A percentile compares a stretch with the other conserved stretches of the same genome.
Evolutionary conservation across 192 early-diverging fungal species (phyloP).

Genomic region (Backusella sp.): DNA sequence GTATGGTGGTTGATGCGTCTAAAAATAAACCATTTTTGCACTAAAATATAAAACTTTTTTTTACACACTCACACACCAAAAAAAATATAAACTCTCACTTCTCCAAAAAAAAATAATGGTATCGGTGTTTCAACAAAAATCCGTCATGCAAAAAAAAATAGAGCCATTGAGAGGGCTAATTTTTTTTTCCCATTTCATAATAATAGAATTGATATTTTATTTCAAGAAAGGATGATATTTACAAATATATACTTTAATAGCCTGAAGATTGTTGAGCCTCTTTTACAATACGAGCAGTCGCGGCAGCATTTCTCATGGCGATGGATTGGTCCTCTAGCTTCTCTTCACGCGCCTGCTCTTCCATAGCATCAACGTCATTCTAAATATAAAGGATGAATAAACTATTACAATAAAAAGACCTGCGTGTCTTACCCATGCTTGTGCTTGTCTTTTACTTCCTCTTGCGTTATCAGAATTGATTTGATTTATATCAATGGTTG

Average conservation of each 20-base stretch:
- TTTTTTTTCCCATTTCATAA: neutral
- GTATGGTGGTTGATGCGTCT: too few species aligned
- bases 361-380: neutral
- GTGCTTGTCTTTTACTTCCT: neutral
- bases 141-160: neutral
- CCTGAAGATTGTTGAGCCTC: conserved; percentile 15
- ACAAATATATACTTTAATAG: neutral
- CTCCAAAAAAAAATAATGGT: too few species aligned
- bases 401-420: too few species aligned
- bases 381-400: neutral
- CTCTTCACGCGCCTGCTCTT: conserved; percentile 7
- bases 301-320: neutral
- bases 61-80: neutral
- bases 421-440: neutral
- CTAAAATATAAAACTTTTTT: neutral
- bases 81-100: neutral
- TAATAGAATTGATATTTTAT: neutral
- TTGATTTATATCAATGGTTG: neutral
- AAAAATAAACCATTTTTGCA: neutral
- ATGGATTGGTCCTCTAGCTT: neutral
- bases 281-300: conserved; percentile 11
- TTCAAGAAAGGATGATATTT: neutral
- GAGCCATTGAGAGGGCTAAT: neutral
- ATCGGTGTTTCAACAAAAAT: neutral
- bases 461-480: neutral